Base-by-base conservation (phyloP, 176 grass and related monocot species). In the Avena eriantha region DNA sequence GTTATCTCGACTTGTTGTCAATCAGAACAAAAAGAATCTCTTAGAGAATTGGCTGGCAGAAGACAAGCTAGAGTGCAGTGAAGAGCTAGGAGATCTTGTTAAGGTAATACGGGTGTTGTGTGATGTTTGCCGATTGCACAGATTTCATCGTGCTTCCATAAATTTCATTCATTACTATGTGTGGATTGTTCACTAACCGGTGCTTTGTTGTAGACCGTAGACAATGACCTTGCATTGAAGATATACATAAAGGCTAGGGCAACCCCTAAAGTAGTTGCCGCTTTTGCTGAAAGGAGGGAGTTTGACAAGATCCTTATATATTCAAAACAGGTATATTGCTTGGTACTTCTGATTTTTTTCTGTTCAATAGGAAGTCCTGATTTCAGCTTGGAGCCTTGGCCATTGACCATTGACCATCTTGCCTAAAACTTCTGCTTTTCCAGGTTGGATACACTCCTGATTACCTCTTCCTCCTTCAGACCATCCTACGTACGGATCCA, bases 221-320 rank as follows among this genome's bases (percentile, higher is more conserved):
- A 99, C 87, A 99, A 93, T 88, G 97, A 99, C 91, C 90, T 99
- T 81, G 97, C 97, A 14, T 83, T 99, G 61, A 99, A 99, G 84
- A 96, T 99, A 80, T 99, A 93, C 77, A 96, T 99, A 87, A 96
- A 99, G 90, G 97, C 97, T 19, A 99, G 92, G 87, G 94, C 97
- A 81, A 99, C 94, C 26, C 97, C 97, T 60, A 99, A 99, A 93
- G 97, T 96, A 69, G 97, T 99, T 81, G 94, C 97, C 78, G 94
- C 94, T 93, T 99, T 99, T 96, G 97, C 94, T 83, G 97, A 99
- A 86, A 90, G 92, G 78, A 96, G 93, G 89, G 91, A 95, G 54
- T 95, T 95, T 39, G 93, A 95, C 43, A 95, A 97, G 77, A 97
- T 97, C 81, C 91, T 95, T 49, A 97, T 95, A 73, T 97, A 97